These are phyloP conservation scores for Tulasnella sp. DNA, from an alignment of 768 basidiomycete species.

Conservation along the genomic window DNA sequence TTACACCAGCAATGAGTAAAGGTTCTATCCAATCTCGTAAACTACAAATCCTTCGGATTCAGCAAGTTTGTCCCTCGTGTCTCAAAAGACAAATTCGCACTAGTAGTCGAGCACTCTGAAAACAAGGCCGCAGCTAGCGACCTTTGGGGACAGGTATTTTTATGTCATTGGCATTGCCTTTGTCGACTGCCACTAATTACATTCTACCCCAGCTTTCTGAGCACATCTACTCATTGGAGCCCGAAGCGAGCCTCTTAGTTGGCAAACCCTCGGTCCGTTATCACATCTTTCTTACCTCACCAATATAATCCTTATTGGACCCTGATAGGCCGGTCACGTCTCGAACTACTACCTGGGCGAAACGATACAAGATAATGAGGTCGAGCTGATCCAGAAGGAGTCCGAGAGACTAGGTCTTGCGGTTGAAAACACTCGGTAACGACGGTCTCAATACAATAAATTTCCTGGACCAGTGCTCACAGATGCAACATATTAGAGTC, in stretches of 20 bases:
- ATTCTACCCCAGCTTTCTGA: slow-evolving; percentile 43
- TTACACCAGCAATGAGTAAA: not conserved
- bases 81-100: slow-evolving; percentile 46
- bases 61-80: slow-evolving; percentile 77
- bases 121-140: slow-evolving; percentile 43
- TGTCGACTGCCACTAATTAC: not conserved
- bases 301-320: slow-evolving; percentile 19
- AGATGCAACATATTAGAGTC: slow-evolving; percentile 46
- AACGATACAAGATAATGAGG: slow-evolving; percentile 61
- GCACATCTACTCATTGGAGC: slow-evolving; percentile 57
- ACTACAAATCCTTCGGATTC: slow-evolving; percentile 74
- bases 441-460: not conserved
- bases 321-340: slow-evolving; percentile 46
- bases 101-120: slow-evolving; percentile 48
- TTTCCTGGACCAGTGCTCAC: too few relatives aligned
- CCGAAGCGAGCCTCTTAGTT: slow-evolving; percentile 59
- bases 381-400: slow-evolving; percentile 58
- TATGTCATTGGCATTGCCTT: slow-evolving; percentile 20
- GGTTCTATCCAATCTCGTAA: slow-evolving; percentile 32
- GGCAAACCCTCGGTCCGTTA: slow-evolving; percentile 45
- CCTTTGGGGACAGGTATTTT: slow-evolving; percentile 55
- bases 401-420: slow-evolving; percentile 68
- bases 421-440: slow-evolving; percentile 70
- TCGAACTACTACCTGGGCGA: slow-evolving; percentile 76
- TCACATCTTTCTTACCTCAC: not conserved